A percentile compares a stretch with the other conserved stretches of the same genome.
Conservation (phyloP, 2,329 filamentous ascomycete genomes). For the Aspergillus fumigatus region DNA sequence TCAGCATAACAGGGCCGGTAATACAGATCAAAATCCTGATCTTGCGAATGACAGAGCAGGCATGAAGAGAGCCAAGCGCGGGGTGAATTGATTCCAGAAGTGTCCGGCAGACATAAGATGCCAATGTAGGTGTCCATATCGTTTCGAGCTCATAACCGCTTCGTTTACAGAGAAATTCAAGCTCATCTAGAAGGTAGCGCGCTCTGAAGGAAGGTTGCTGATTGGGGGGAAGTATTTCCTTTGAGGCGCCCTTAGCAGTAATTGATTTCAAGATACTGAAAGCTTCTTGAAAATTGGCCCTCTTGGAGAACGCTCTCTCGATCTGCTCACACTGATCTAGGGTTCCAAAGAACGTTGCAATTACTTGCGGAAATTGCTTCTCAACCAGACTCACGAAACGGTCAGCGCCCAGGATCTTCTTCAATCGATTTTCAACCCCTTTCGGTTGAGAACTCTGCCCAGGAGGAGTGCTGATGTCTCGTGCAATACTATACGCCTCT, state of each 20-base stretch:
- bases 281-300: conserved; percentile 56
- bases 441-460: conserved; percentile 44
- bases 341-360: conserved; percentile 69
- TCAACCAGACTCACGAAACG: conserved; percentile 60
- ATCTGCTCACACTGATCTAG: conserved; percentile 73
- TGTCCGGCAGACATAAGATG: conserved; percentile 68
- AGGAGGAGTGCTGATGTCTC: conserved; percentile 57
- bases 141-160: conserved; percentile 60
- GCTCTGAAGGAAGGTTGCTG: conserved; percentile 85
- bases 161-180: conserved; percentile 72
- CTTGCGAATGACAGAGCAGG: conserved; percentile 81
- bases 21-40: conserved; percentile 76
- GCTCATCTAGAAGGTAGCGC: conserved; percentile 68
- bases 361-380: conserved; percentile 68
- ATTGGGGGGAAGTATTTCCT: conserved; percentile 62
- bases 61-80: conserved; percentile 79
- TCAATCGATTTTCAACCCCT: conserved; percentile 61
- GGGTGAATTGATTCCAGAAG: conserved; percentile 77
- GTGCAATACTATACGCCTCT: conserved; percentile 77
- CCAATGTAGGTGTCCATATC: conserved; percentile 72
- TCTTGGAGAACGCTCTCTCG: conserved; percentile 62
- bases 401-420: conserved; percentile 64
- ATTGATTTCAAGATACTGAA: conserved; percentile 65
- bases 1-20: conserved; percentile 66
- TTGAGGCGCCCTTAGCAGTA: conserved; percentile 62